These are phyloP conservation scores for Kuraishia ogatae DNA, from an alignment of 805 yeast genomes.

Conservation along the genomic window DNA sequence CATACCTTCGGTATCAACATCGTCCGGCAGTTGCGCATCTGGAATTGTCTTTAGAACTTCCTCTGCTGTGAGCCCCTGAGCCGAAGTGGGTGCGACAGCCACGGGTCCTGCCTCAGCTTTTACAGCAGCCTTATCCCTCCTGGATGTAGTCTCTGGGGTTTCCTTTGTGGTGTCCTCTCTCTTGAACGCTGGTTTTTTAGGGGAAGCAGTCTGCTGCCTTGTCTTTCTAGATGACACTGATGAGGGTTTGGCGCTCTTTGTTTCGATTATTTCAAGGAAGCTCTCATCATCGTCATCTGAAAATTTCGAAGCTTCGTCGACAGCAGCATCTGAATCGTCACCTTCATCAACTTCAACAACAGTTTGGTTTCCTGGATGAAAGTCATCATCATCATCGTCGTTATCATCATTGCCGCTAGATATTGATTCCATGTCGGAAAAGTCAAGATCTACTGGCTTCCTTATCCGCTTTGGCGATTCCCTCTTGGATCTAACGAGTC, in stretches of 20 bases:
- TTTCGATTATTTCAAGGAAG: not conserved
- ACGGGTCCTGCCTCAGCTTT: not conserved
- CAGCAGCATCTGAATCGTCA: slow-evolving; percentile 10
- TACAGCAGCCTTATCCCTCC: slow-evolving; percentile 1
- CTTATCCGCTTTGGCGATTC: not conserved
- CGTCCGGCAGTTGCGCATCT: slow-evolving; percentile 61
- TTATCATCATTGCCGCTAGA: slow-evolving; percentile 2
- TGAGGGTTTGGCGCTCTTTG: not conserved
- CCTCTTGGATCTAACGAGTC: slow-evolving; percentile 1
- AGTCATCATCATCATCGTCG: slow-evolving; percentile 5
- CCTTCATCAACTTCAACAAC: slow-evolving; percentile 20
- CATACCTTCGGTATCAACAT: slow-evolving; percentile 40
- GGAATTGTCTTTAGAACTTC: slow-evolving; percentile 58
- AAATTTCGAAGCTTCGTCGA: slow-evolving; percentile 8
- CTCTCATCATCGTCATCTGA: slow-evolving; percentile 3
- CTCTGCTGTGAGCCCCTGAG: slow-evolving; percentile 31
- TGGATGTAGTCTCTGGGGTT: slow-evolving; percentile 3
- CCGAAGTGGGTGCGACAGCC: not conserved
- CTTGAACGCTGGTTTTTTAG: slow-evolving; percentile 2
- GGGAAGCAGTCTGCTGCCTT: slow-evolving; percentile 2
- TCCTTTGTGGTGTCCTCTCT: slow-evolving; percentile 5
- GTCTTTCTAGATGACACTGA: not conserved
- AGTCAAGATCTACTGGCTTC: not conserved
- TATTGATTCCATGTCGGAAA: not conserved
- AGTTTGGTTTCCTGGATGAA: slow-evolving; percentile 1